phyloP scores from a whole-genome alignment of 192 early-diverging fungal genomes.

The Gonapodya sp. region DNA sequence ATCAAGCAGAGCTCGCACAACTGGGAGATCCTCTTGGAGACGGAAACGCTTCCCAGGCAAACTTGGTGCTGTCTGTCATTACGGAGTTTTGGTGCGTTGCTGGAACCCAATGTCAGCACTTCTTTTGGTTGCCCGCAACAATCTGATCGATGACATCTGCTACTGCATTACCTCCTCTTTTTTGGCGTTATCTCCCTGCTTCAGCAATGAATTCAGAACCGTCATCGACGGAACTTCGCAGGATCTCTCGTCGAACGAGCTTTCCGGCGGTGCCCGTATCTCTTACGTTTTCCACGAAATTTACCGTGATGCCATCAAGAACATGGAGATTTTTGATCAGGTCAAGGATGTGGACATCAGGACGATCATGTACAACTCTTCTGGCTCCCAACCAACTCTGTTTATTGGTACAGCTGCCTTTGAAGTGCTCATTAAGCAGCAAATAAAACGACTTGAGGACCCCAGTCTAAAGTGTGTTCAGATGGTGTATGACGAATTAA shows the following conservation, averaged over 20 bases:
- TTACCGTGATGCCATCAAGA: conserved; percentile 79
- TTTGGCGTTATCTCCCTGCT: background rate
- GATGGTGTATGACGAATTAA: conserved; percentile 97
- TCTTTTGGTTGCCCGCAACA: too few species aligned
- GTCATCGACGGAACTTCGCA: conserved; percentile 92
- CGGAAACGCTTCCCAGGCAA: conserved; percentile 60
- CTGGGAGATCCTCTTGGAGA: conserved; percentile 88
- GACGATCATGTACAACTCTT: conserved; percentile 96
- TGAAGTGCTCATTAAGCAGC: conserved; percentile 96
- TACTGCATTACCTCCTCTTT: background rate
- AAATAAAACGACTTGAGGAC: conserved; percentile 96
- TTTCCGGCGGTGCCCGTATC: conserved; percentile 97
- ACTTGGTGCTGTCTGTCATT: conserved; percentile 90
- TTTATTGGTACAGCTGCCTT: conserved; percentile 98
- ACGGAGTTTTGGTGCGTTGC: conserved; percentile 80
- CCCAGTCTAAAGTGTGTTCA: conserved; percentile 90
- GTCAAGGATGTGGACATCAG: conserved; percentile 98
- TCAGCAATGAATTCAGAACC: conserved; percentile 81
- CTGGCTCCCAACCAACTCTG: conserved; percentile 90
- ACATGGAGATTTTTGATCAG: conserved; percentile 96
- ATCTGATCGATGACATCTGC: too few species aligned
- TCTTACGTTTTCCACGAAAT: conserved; percentile 99
- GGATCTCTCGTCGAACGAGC: conserved; percentile 88
- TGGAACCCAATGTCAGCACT: too few species aligned
- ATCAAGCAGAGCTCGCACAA: conserved; percentile 70